Evolutionary conservation across 2,329 filamentous ascomycete species (phyloP), one percentile per base, ranked within the genome.

Genomic region (Falciphora oryzae): DNA sequence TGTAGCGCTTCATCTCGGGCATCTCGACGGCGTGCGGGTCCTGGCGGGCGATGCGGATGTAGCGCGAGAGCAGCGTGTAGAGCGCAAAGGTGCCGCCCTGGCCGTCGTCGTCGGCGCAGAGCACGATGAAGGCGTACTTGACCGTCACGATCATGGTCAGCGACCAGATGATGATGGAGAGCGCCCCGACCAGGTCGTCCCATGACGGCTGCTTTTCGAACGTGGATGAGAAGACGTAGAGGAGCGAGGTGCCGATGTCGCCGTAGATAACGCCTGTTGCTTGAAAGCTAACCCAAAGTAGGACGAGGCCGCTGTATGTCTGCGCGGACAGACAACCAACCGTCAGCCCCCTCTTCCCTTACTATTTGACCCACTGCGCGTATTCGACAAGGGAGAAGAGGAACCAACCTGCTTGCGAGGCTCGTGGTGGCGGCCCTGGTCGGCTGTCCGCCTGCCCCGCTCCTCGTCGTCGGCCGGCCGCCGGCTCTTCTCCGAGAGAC

Each of bases 191-290:
- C 3, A 91, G 77, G 68, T 89, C 84, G 28, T 84, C 78, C 68
- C 83, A 82, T 8, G 75, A 78, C 0, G 87, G 87, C 22, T 81
- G 75, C 3, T 77, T 75, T 31, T 80, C 78, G 70, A 91, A 91
- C 0, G 86, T 89, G n/a, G 85, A 87, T 25, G 87, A 89, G 73
- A 79, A 90, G 25, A 90, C 88, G 70, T 91, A 91, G 25, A 91
- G 83, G n/a, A 87, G 87, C 66, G 82, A 85, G 0, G 78, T 83
- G 13, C 65, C 88, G 70, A 90, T 89, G 68, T 90, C 88, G 29
- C 88, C 88, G 67, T 90, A 90, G 62, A 90, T 89, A 57, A 88
- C 85, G 62, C 88, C 87, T 35, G 82, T 83, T 3, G 82, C 85
- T 73, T 89, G 86, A 71, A 87, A 89, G 29, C 85, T 81, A 50